phyloP scores from a whole-genome alignment of 1,284 basidiomycete species.

The Trichosporon sp. region DNA sequence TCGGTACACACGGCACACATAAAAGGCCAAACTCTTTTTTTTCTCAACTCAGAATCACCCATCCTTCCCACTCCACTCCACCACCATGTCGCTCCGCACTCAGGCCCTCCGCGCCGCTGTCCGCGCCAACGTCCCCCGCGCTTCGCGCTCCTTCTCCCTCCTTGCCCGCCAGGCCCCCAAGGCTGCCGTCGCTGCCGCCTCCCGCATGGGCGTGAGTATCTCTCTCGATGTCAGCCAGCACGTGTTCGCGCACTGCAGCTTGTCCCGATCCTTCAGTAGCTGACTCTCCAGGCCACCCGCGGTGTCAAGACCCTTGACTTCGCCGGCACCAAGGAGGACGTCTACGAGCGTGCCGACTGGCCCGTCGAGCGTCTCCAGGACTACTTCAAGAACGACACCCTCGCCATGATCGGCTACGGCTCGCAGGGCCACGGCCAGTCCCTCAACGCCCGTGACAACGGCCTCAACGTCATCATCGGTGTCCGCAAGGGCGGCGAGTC shows the following conservation, averaged over 20 bases:
- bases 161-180: conserved; percentile 61
- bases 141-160: conserved; percentile 69
- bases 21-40: conserved; percentile 16
- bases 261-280: not conserved
- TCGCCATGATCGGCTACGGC: conserved; percentile 97
- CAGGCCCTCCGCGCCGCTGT: conserved; percentile 58
- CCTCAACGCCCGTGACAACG: conserved; percentile 98
- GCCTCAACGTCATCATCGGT: conserved; percentile 97
- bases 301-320: conserved; percentile 98
- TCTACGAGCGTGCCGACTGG: conserved; percentile 99
- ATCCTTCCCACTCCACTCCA: conserved; percentile 15
- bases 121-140: conserved; percentile 51
- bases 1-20: not conserved
- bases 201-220: conserved; percentile 52
- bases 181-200: conserved; percentile 43
- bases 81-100: conserved; percentile 52
- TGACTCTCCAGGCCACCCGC: conserved; percentile 59
- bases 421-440: conserved; percentile 98
- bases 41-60: conserved; percentile 12
- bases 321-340: conserved; percentile 90
- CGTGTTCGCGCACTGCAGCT: not conserved
- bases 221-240: not conserved
- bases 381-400: conserved; percentile 99
- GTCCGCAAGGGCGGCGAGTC: conserved; percentile 92
- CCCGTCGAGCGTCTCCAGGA: conserved; percentile 96